These are phyloP conservation scores for Colletotrichum musae DNA, from an alignment of 2,329 filamentous ascomycete species.

Conservation along the genomic window DNA sequence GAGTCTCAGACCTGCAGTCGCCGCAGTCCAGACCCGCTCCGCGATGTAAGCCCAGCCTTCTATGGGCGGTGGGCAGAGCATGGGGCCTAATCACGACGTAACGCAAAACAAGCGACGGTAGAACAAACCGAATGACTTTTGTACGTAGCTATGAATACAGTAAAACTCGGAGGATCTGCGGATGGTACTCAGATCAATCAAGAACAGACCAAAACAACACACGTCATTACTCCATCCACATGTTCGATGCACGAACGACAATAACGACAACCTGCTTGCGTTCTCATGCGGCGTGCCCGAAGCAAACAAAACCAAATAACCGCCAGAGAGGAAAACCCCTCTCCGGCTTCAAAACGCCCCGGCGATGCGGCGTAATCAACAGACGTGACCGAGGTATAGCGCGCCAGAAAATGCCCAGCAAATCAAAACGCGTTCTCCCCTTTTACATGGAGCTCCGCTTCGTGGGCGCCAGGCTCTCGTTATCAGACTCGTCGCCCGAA, in stretches of 20 bases:
- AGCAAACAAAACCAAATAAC: not conserved
- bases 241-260: slow-evolving; percentile 13
- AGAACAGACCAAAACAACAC: slow-evolving; percentile 24
- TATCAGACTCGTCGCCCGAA: slow-evolving; percentile 48
- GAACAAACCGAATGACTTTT: slow-evolving; percentile 8
- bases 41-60: slow-evolving; percentile 42
- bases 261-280: slow-evolving; percentile 27
- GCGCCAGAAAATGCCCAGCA: slow-evolving; percentile 40
- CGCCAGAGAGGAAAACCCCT: slow-evolving; percentile 8
- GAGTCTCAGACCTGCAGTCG: slow-evolving; percentile 29
- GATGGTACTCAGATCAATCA: slow-evolving; percentile 18
- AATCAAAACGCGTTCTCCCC: slow-evolving; percentile 32
- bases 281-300: slow-evolving; percentile 14
- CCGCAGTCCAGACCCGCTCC: slow-evolving; percentile 34
- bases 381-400: slow-evolving; percentile 39
- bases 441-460: slow-evolving; percentile 61
- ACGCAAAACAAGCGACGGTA: not conserved
- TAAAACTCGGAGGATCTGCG: slow-evolving; percentile 20
- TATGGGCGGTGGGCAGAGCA: not conserved
- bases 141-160: slow-evolving; percentile 31
- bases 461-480: slow-evolving; percentile 45
- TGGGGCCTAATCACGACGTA: too few species aligned
- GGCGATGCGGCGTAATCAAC: slow-evolving; percentile 26
- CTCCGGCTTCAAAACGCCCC: slow-evolving; percentile 33
- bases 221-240: slow-evolving; percentile 33